Conservation (phyloP, 176 grass and related monocot genomes). For the Zea luxurians region DNA sequence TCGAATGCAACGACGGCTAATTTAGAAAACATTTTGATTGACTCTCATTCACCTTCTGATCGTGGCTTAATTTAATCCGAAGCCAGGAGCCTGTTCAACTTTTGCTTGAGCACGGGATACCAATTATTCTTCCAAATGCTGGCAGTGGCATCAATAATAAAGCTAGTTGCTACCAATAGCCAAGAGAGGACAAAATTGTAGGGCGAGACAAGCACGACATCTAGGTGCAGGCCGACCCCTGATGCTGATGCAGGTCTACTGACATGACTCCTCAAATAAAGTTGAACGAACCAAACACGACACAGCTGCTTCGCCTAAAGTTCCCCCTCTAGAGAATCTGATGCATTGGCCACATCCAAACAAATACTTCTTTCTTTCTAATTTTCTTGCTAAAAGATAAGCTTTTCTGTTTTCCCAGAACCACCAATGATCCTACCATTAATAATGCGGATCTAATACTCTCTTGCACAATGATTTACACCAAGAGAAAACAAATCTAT, state of each 20-base stretch:
- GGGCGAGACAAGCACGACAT: not conserved
- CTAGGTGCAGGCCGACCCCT: not conserved
- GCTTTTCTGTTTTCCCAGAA: not conserved
- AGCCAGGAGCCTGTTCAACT: not conserved
- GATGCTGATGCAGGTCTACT: not conserved
- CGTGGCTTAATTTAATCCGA: too few relatives aligned
- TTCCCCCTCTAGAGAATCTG: not conserved
- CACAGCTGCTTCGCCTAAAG: not conserved
- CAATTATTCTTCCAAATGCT: not conserved
- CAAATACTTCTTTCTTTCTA: not conserved
- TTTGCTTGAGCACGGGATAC: not conserved
- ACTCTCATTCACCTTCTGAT: too few relatives aligned
- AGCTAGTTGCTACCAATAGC: not conserved
- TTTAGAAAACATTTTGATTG: too few relatives aligned
- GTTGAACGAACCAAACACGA: not conserved
- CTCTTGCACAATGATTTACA: not conserved
- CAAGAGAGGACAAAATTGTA: not conserved
- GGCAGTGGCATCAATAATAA: not conserved
- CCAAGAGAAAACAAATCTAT: not conserved
- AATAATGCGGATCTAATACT: not conserved
- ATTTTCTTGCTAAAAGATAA: not conserved
- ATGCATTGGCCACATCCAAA: not conserved
- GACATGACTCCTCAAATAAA: not conserved
- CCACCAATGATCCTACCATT: not conserved
- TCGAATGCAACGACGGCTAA: too few relatives aligned